phyloP scores from a whole-genome alignment of 805 yeast species.

The Candida incommunis region DNA sequence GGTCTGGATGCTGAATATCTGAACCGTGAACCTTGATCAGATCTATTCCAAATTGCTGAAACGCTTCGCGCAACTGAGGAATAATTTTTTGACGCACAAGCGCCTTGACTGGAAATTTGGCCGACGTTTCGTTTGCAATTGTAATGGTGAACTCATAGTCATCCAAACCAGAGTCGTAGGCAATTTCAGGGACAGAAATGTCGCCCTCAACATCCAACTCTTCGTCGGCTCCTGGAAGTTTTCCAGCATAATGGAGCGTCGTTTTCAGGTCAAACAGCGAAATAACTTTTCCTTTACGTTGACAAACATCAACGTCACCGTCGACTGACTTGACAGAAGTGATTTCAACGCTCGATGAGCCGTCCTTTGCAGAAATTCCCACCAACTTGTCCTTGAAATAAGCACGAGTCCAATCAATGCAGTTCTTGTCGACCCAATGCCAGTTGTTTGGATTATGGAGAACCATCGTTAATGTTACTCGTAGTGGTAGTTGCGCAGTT shows the following conservation, averaged over 20 bases:
- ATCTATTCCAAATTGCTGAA: slow-evolving; percentile 61
- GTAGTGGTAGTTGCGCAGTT: too few relatives aligned
- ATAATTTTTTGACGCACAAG: slow-evolving; percentile 42
- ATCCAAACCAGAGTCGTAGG: slow-evolving; percentile 77
- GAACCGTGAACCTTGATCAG: slow-evolving; percentile 62
- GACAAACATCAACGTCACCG: slow-evolving; percentile 96
- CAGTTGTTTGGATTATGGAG: slow-evolving; percentile 96
- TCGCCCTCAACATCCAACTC: slow-evolving; percentile 56
- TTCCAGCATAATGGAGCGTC: slow-evolving; percentile 44
- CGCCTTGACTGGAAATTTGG: slow-evolving; percentile 32
- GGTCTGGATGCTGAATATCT: slow-evolving; percentile 67
- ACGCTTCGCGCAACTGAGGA: slow-evolving; percentile 51
- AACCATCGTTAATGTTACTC: slow-evolving; percentile 61
- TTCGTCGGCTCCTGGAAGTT: slow-evolving; percentile 22
- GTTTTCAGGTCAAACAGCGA: slow-evolving; percentile 74
- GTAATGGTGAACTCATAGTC: slow-evolving; percentile 77
- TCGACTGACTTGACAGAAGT: slow-evolving; percentile 46
- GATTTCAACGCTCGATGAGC: slow-evolving; percentile 24
- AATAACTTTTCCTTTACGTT: slow-evolving; percentile 92
- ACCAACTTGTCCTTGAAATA: slow-evolving; percentile 54
- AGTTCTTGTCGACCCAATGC: slow-evolving; percentile 99
- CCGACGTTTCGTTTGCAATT: slow-evolving; percentile 37
- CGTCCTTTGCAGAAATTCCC: slow-evolving; percentile 29
- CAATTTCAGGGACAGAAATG: slow-evolving; percentile 78
- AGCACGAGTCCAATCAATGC: slow-evolving; percentile 76